phyloP scores from a whole-genome alignment of 208 protist genomes.

The Trypanosomatidae sp. region DNA sequence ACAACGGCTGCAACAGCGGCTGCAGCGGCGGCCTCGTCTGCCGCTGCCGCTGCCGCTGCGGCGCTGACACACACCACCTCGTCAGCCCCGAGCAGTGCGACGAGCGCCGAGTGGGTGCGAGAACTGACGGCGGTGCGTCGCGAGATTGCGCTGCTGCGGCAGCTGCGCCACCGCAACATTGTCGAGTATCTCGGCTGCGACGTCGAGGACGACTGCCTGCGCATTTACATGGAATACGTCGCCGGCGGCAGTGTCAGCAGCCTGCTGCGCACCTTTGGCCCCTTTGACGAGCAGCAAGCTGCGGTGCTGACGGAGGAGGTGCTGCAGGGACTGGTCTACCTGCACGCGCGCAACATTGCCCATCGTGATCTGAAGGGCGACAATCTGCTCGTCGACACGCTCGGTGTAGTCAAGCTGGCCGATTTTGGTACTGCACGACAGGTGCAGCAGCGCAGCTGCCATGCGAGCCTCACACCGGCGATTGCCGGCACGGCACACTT shows the following conservation, averaged over 20 bases:
- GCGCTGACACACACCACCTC: too few relatives aligned
- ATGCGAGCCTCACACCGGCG: slow-evolving; percentile 15
- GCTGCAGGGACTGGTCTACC: slow-evolving; percentile 64
- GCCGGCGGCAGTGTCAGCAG: slow-evolving; percentile 80
- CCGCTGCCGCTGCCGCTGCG: too few relatives aligned
- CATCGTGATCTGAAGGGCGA: slow-evolving; percentile 90
- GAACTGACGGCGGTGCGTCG: slow-evolving; percentile 20
- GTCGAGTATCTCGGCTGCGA: slow-evolving; percentile 80
- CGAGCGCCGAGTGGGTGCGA: too few relatives aligned
- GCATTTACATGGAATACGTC: slow-evolving; percentile 91
- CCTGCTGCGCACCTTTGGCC: slow-evolving; percentile 59
- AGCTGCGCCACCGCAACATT: slow-evolving; percentile 86
- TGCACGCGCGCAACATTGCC: slow-evolving; percentile 70
- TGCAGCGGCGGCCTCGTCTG: too few relatives aligned
- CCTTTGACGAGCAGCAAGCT: slow-evolving; percentile 63
- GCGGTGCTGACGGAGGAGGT: slow-evolving; percentile 69
- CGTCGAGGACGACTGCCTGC: slow-evolving; percentile 40
- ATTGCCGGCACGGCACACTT: slow-evolving; percentile 83
- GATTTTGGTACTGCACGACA: slow-evolving; percentile 71
- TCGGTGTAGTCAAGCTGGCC: slow-evolving; percentile 64
- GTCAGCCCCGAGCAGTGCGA: too few relatives aligned
- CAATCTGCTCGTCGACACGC: slow-evolving; percentile 78
- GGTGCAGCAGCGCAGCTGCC: slow-evolving; percentile 7
- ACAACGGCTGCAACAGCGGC: too few relatives aligned
- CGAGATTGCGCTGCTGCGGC: slow-evolving; percentile 66